A percentile compares a stretch with the other conserved stretches of the same genome.
phyloP scores from a whole-genome alignment of 2,329 filamentous ascomycete genomes.

The Dothideomycetes sp. region DNA sequence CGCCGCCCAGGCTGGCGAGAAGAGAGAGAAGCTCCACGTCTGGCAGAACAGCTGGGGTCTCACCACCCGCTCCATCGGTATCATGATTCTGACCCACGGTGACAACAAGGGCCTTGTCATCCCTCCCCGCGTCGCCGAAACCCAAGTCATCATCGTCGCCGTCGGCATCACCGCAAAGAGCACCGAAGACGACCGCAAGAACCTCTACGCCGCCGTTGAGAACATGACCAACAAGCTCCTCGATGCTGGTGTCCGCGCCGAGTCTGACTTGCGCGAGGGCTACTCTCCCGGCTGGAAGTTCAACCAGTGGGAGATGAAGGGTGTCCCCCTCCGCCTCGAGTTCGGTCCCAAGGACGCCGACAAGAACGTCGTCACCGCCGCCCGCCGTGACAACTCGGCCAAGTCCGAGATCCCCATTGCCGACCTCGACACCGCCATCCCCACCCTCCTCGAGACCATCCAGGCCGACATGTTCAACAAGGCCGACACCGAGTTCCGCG shows the following conservation, averaged over 20 bases:
- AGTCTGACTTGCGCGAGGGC: conserved; percentile 75
- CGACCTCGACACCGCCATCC: conserved; percentile 62
- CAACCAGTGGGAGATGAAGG: conserved; percentile 96
- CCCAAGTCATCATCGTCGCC: conserved; percentile 78
- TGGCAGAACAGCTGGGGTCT: conserved; percentile 99
- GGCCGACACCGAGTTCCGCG: conserved; percentile 66
- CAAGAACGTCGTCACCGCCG: conserved; percentile 71
- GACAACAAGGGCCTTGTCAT: conserved; percentile 93
- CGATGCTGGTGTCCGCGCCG: conserved; percentile 63
- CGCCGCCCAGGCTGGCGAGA: conserved; percentile 53
- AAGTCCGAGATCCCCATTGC: conserved; percentile 71
- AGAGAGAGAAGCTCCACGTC: conserved; percentile 70
- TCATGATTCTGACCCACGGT: conserved; percentile 97
- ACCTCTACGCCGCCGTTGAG: conserved; percentile 66
- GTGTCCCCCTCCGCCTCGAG: conserved; percentile 85
- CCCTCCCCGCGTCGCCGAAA: conserved; percentile 78
- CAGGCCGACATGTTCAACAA: conserved; percentile 70
- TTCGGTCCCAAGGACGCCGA: conserved; percentile 92
- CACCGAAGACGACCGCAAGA: conserved; percentile 63
- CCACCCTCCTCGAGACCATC: conserved; percentile 77
- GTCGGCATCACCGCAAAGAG: conserved; percentile 89
- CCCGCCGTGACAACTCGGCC: conserved; percentile 73
- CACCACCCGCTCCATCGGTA: conserved; percentile 91
- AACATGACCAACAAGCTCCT: conserved; percentile 58
- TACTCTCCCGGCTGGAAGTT: conserved; percentile 97